Base-by-base conservation (phyloP, 2,329 filamentous ascomycete genomes). In the Fonsecaea monophora region DNA sequence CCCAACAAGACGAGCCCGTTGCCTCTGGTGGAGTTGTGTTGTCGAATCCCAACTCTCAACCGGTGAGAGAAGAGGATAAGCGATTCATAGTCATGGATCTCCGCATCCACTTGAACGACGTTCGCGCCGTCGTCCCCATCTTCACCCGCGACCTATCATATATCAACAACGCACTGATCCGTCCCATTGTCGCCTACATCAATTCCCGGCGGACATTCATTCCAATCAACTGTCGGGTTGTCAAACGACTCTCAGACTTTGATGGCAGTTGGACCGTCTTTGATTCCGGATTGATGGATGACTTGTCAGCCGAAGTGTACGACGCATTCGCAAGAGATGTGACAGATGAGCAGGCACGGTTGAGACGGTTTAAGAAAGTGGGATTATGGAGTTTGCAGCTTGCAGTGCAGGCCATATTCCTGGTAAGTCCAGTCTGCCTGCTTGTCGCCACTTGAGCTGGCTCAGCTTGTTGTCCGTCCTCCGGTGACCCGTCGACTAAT, bases 181-280 rank as follows among this genome's bases (percentile, higher is more conserved):
- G 95, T 4, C 95, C 95, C 15, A 99, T 99, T 68, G 94, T 99
- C 48, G 95, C 95, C 6, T 99, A 98, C 78, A 98, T 99, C 80
- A 99, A 99, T 79, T 92, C 92, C 50, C 92, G 93, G 77, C 90
- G 90, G 75, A 96, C 94, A 0, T 98, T 97, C 75, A 98, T 99
- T 53, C 95, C 95, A 32, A 92, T 99, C 74, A 91, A 90, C 73
- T 98, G 95, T 80, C 90, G 94, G 68, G 92, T 99, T 57, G 92
- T 98, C 70, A 99, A 99, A 82, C 88, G 89, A 6, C 86, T 89
- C 18, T 86, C 86, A 66, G 95, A 99, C 77, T 99, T 99, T 75
- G 92, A 98, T 77, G 95, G 95, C 38, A 92, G 91, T 73, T 98
- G 95, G 95, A 94, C 94, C 3, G 85, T 96, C 34, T 98, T 91